phyloP scores from a whole-genome alignment of 352 stramenopile genomes.

The Phytophthora hibernalis region DNA sequence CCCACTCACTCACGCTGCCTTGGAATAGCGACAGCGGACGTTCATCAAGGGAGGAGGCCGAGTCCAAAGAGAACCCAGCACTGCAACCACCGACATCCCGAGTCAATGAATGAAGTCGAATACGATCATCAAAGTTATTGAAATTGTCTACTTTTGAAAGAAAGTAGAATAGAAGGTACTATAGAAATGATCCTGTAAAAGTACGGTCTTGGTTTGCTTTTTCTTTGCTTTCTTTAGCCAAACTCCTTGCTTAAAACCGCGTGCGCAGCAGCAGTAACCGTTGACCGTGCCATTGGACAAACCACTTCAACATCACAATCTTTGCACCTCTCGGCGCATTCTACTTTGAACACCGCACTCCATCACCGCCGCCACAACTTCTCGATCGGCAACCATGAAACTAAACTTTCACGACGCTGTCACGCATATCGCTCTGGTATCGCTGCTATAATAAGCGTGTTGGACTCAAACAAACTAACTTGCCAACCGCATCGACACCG shows the following conservation, averaged over 20 bases:
- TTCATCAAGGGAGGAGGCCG: no score
- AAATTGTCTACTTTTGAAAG: no score
- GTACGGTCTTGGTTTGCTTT: constrained; percentile 4
- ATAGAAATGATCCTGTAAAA: constrained; percentile 11
- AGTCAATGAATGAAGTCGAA: no score
- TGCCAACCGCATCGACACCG: not conserved
- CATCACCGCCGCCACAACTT: not conserved
- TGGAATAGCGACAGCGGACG: no score
- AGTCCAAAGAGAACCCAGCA: no score
- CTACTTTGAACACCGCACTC: no score
- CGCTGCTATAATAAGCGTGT: not conserved
- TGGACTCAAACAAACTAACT: not conserved
- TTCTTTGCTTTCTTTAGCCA: not conserved
- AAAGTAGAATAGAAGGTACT: constrained; percentile 3
- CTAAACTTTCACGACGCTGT: not conserved
- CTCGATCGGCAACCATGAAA: not conserved
- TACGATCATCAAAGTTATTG: no score
- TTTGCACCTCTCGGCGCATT: not conserved
- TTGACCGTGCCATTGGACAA: not conserved
- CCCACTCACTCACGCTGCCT: no score
- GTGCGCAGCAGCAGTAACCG: not conserved
- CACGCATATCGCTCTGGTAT: not conserved
- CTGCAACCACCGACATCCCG: no score
- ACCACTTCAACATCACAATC: not conserved
- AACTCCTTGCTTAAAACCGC: not conserved